phyloP scores from a whole-genome alignment of 2,329 filamentous ascomycete genomes.

The Colletotrichum liriopes region DNA sequence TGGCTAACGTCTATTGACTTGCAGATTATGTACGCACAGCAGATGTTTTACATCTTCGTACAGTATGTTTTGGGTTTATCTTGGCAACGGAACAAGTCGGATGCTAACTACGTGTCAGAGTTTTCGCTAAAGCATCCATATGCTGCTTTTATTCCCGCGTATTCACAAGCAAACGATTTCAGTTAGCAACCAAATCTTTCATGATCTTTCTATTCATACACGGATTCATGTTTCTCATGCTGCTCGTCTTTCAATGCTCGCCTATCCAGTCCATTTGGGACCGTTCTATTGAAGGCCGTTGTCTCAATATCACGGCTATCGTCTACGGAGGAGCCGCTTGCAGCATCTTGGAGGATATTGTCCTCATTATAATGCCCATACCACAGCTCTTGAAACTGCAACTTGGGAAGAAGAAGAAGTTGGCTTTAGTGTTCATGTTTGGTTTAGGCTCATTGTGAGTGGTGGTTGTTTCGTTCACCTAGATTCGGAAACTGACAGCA shows the following conservation, averaged over 20 bases:
- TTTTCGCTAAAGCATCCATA: conserved; percentile 46
- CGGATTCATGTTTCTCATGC: conserved; percentile 39
- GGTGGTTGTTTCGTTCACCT: fast-evolving
- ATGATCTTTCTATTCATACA: conserved; percentile 38
- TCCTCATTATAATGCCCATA: conserved; percentile 41
- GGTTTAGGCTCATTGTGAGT: conserved; percentile 43
- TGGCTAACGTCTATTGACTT: background rate
- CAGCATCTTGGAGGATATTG: conserved; percentile 43
- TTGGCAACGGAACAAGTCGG: too few species aligned
- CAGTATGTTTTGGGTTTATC: conserved; percentile 19
- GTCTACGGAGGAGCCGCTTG: conserved; percentile 32
- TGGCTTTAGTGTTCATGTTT: conserved; percentile 41
- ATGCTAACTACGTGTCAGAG: background rate
- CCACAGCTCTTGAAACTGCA: conserved; percentile 40
- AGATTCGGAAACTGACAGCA: background rate
- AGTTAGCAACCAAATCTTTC: conserved; percentile 8
- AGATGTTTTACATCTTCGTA: conserved; percentile 47
- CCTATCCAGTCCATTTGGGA: conserved; percentile 44
- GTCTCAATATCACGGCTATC: conserved; percentile 31
- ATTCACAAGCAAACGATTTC: conserved; percentile 40
- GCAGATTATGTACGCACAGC: conserved; percentile 44
- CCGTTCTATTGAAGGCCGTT: conserved; percentile 21
- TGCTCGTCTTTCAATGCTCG: conserved; percentile 44
- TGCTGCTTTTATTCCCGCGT: conserved; percentile 46
- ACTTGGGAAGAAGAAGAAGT: conserved; percentile 28